phyloP scores from a whole-genome alignment of 2,329 filamentous ascomycete genomes.

The Claviceps sp. region DNA sequence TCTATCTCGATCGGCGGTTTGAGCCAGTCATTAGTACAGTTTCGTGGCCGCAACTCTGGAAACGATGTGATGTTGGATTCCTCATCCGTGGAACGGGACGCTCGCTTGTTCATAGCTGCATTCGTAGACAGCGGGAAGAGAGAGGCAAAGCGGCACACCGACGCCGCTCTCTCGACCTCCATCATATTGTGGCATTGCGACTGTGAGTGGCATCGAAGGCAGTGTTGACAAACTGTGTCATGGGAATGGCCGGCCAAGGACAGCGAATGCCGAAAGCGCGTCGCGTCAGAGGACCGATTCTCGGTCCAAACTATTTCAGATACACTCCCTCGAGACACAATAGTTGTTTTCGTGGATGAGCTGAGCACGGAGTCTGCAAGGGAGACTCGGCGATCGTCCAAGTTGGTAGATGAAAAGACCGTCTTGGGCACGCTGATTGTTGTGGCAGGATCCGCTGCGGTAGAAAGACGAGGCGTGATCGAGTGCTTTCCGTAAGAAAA shows the following conservation, averaged over 20 bases:
- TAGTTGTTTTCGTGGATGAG: slow-evolving; percentile 13
- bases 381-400: background rate
- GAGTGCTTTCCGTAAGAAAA: slow-evolving; percentile 11
- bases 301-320: slow-evolving; percentile 19
- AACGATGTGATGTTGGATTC: slow-evolving; percentile 21
- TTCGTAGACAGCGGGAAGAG: background rate
- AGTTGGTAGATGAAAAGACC: slow-evolving; percentile 13
- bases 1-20: slow-evolving; percentile 12
- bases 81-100: slow-evolving; percentile 6
- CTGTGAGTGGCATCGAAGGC: background rate
- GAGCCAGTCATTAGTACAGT: slow-evolving; percentile 21
- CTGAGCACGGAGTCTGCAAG: background rate
- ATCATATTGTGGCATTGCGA: background rate
- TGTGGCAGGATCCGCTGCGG: slow-evolving; percentile 17
- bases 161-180: background rate
- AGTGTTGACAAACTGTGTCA: background rate
- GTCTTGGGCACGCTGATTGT: slow-evolving; percentile 21
- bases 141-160: background rate
- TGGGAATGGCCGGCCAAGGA: background rate
- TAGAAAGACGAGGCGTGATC: slow-evolving; percentile 13
- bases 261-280: background rate
- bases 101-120: background rate
- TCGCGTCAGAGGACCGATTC: slow-evolving; percentile 1
- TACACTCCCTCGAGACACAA: slow-evolving; percentile 16
- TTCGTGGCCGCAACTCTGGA: slow-evolving; percentile 17